Evolutionary conservation across 1,284 basidiomycete species (phyloP).

Genomic region (Phlebopus sp.): DNA sequence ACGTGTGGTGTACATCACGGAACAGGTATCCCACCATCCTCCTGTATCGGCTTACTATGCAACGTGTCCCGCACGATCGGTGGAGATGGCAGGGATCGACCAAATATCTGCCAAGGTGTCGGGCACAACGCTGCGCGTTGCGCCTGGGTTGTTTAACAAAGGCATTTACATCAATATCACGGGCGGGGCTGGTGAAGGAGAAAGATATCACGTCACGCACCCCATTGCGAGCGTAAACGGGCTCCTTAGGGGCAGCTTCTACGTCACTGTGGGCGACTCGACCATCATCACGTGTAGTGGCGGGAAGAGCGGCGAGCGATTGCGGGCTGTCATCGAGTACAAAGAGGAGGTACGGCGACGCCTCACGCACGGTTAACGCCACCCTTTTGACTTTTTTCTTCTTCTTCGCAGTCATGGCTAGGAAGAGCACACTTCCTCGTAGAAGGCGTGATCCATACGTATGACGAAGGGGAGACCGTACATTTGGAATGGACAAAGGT

Average conservation of each 20-base stretch:
- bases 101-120: conserved; percentile 92
- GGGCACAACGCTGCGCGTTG: conserved; percentile 79
- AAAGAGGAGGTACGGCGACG: conserved; percentile 81
- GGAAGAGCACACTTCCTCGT: conserved; percentile 83
- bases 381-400: conserved; percentile 6
- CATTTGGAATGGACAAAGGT: conserved; percentile 82
- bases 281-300: conserved; percentile 83
- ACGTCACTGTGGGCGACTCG: conserved; percentile 82
- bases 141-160: conserved; percentile 81
- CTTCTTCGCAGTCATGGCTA: conserved; percentile 75
- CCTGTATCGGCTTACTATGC: conserved; percentile 90
- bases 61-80: conserved; percentile 68
- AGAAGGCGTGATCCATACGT: conserved; percentile 90
- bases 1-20: conserved; percentile 72
- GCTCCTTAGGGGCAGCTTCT: conserved; percentile 85
- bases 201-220: conserved; percentile 87
- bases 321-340: conserved; percentile 88
- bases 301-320: conserved; percentile 56
- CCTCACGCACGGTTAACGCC: neutral
- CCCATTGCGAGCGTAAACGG: conserved; percentile 91
- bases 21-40: conserved; percentile 95
- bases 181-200: conserved; percentile 75
- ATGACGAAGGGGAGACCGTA: conserved; percentile 57
- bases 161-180: conserved; percentile 83
- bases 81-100: conserved; percentile 80